phyloP scores from a whole-genome alignment of 2,329 filamentous ascomycete species.

The Raffaelea deltoideospora region DNA sequence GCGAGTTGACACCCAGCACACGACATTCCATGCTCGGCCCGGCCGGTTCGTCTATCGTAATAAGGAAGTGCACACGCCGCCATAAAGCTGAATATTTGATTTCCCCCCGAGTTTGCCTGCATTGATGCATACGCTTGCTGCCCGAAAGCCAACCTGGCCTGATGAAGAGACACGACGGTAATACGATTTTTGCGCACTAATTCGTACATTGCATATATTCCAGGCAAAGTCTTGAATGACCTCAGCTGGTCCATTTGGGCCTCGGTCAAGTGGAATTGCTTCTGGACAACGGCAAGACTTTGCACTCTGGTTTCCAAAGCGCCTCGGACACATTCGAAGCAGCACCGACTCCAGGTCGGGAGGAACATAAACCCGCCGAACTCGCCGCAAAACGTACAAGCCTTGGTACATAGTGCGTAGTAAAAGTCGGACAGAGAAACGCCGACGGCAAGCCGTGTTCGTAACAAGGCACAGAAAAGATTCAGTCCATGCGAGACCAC shows the following conservation, averaged over 20 bases:
- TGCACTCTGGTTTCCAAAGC: conserved; percentile 11
- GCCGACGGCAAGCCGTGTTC: conserved; percentile 11
- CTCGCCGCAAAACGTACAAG: conserved; percentile 13
- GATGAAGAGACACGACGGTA: conserved; percentile 1
- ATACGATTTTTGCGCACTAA: not conserved
- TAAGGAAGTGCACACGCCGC: conserved; percentile 15
- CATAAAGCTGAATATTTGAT: conserved; percentile 14
- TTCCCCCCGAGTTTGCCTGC: conserved; percentile 4
- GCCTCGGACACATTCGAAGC: conserved; percentile 13
- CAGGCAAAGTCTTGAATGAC: conserved; percentile 16
- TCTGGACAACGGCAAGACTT: conserved; percentile 9
- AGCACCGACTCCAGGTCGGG: conserved; percentile 15
- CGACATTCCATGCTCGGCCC: conserved; percentile 15
- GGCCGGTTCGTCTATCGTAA: conserved; percentile 12
- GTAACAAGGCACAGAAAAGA: conserved; percentile 16
- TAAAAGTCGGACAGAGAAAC: conserved; percentile 13
- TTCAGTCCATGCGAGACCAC: conserved; percentile 13
- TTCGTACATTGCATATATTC: conserved; percentile 8
- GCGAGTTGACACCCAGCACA: conserved; percentile 19
- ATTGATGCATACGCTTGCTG: too few species aligned
- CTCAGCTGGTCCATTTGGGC: conserved; percentile 8
- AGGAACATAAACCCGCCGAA: conserved; percentile 14
- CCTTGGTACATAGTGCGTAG: conserved; percentile 12
- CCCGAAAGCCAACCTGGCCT: conserved; percentile 1
- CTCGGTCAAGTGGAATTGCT: conserved; percentile 11